Conservation (phyloP, 257 asterid genomes). For the Nicotiana paniculata region DNA sequence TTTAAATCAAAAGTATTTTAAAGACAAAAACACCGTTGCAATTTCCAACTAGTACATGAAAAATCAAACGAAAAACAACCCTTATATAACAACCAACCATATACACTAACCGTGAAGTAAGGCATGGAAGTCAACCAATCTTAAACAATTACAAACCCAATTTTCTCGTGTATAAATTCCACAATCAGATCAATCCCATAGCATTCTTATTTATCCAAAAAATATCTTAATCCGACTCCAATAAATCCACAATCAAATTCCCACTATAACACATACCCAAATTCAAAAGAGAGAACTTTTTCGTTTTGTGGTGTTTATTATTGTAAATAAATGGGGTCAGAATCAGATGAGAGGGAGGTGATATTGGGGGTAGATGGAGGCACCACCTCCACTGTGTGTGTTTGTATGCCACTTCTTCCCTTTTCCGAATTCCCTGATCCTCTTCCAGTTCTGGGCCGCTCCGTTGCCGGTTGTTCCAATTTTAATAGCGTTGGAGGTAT, state of each 20-base stretch:
- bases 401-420: slow-evolving; percentile 8
- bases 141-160: background rate
- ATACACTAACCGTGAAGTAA: no score
- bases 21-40: no score
- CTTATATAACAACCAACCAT: background rate
- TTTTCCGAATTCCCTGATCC: slow-evolving; percentile 56
- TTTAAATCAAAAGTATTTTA: no score
- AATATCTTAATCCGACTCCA: background rate
- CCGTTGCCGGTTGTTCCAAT: slow-evolving; percentile 81
- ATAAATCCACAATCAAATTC: background rate
- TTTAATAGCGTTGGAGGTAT: slow-evolving; percentile 95
- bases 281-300: no score
- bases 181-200: background rate
- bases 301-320: no score
- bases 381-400: slow-evolving; percentile 26
- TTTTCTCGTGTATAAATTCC: background rate
- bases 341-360: slow-evolving; percentile 19
- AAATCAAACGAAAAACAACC: no score
- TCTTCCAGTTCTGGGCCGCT: slow-evolving; percentile 68
- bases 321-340: slow-evolving; percentile 21
- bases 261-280: no score
- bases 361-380: slow-evolving; percentile 38
- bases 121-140: background rate
- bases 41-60: no score
- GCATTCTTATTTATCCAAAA: background rate